Percentiles rank a stretch among this genome's conserved stretches.
phyloP scores from a whole-genome alignment of 73 alveolate genomes.

The Urostyla sp. region DNA sequence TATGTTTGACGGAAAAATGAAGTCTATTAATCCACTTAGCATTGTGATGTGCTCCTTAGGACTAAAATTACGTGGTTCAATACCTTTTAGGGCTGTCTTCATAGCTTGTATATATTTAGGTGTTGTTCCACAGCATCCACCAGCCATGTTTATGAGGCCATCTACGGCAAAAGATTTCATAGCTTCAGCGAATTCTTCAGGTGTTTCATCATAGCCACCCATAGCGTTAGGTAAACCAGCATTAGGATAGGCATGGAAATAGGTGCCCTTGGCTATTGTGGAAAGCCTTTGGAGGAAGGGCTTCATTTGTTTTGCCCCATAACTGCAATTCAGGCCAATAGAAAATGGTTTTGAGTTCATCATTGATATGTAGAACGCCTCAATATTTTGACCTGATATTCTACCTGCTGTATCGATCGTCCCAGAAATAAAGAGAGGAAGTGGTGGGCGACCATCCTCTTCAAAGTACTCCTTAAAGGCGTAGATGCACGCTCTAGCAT shows the following conservation, averaged over 20 bases:
- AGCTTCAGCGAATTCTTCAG: conserved; percentile 71
- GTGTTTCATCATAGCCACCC: conserved; percentile 90
- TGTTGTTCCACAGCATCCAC: conserved; percentile 91
- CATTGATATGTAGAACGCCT: conserved; percentile 77
- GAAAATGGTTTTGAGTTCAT: conserved; percentile 79
- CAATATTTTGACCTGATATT: conserved; percentile 82
- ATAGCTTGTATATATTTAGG: conserved; percentile 68
- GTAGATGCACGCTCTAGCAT: conserved; percentile 75
- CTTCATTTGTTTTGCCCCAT: conserved; percentile 76
- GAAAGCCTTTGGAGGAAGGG: conserved; percentile 72
- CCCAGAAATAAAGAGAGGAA: conserved; percentile 80
- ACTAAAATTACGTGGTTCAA: conserved; percentile 26
- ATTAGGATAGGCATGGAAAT: conserved; percentile 84
- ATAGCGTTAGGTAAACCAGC: conserved; percentile 88
- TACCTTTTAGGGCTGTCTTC: conserved; percentile 51
- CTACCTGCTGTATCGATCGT: conserved; percentile 77
- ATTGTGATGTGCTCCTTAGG: conserved; percentile 17
- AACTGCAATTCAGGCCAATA: conserved; percentile 81
- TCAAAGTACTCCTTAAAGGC: conserved; percentile 75
- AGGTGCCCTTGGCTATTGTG: conserved; percentile 49
- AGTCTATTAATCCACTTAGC: conserved; percentile 71
- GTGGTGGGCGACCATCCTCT: conserved; percentile 30
- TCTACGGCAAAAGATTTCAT: conserved; percentile 56
- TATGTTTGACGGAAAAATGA: conserved; percentile 39
- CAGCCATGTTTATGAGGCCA: conserved; percentile 78